These are phyloP conservation scores for Curvularia verruculosa DNA, from an alignment of 2,329 filamentous ascomycete species.

Conservation along the genomic window DNA sequence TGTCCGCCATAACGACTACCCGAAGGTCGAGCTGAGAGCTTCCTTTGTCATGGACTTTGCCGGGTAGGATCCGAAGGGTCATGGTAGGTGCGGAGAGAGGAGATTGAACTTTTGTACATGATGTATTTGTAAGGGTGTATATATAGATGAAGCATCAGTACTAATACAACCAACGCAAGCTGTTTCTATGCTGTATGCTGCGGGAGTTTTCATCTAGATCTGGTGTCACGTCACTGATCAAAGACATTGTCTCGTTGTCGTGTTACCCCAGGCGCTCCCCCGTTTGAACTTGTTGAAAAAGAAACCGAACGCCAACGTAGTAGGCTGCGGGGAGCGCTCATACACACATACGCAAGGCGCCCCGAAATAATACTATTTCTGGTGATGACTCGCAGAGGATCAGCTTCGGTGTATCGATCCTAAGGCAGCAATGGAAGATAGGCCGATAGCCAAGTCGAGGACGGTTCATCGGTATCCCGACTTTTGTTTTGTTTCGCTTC, in stretches of 20 bases:
- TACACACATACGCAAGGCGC: no score
- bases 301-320: no score
- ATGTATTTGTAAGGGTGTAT: background rate
- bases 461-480: background rate
- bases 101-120: background rate
- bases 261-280: background rate
- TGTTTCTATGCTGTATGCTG: background rate
- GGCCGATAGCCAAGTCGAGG: background rate
- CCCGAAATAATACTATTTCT: background rate
- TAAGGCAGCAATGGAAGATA: background rate
- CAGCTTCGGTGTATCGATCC: background rate
- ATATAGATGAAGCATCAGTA: background rate
- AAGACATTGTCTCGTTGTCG: background rate
- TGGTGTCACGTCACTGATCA: background rate
- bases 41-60: slow-evolving; percentile 8
- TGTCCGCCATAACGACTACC: slow-evolving; percentile 1
- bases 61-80: slow-evolving; percentile 21
- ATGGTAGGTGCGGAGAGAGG: background rate
- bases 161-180: background rate
- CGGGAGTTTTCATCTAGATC: background rate
- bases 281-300: no score
- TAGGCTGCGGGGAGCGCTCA: no score
- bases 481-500: background rate
- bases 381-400: slow-evolving; percentile 1
- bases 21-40: slow-evolving; percentile 4